These are phyloP conservation scores for Mentha longifolia DNA, from an alignment of 257 asterid genomes.

Conservation along the genomic window DNA sequence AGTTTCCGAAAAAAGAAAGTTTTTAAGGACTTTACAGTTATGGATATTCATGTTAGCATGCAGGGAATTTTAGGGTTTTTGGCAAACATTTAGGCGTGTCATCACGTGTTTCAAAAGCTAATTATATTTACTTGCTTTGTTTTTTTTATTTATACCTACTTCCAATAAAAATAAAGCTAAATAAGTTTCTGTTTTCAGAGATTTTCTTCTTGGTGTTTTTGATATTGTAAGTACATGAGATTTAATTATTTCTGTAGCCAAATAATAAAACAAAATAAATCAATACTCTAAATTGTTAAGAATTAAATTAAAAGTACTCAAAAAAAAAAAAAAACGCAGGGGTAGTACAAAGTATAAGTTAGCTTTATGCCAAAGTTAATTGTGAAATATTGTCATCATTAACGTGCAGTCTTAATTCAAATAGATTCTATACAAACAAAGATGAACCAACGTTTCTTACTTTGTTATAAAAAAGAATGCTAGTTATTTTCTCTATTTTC, in stretches of 20 bases:
- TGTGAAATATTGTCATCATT: neutral
- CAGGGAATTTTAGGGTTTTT: conserved; percentile 13
- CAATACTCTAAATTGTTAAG: neutral
- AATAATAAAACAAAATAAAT: neutral
- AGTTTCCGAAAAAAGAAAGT: neutral
- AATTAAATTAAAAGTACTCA: neutral
- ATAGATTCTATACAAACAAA: too few relatives aligned
- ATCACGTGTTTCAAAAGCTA: conserved; percentile 26
- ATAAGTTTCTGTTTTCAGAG: too few relatives aligned
- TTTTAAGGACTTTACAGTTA: conserved; percentile 28
- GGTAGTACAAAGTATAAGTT: neutral
- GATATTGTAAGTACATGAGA: too few relatives aligned
- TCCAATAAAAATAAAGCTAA: too few relatives aligned
- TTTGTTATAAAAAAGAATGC: neutral
- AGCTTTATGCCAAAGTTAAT: conserved; percentile 12
- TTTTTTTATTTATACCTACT: neutral
- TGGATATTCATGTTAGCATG: conserved; percentile 37
- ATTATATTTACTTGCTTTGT: neutral
- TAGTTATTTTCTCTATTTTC: neutral
- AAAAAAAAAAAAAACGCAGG: neutral
- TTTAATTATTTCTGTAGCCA: too few relatives aligned
- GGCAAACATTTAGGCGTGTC: conserved; percentile 24
- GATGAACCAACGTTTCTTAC: too few relatives aligned
- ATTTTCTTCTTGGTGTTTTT: too few relatives aligned
- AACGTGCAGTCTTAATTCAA: too few relatives aligned